A percentile compares a stretch with the other conserved stretches of the same genome.
Evolutionary conservation across 2,329 filamentous ascomycete species (phyloP).

Genomic region (Thielaviopsis musarum): DNA sequence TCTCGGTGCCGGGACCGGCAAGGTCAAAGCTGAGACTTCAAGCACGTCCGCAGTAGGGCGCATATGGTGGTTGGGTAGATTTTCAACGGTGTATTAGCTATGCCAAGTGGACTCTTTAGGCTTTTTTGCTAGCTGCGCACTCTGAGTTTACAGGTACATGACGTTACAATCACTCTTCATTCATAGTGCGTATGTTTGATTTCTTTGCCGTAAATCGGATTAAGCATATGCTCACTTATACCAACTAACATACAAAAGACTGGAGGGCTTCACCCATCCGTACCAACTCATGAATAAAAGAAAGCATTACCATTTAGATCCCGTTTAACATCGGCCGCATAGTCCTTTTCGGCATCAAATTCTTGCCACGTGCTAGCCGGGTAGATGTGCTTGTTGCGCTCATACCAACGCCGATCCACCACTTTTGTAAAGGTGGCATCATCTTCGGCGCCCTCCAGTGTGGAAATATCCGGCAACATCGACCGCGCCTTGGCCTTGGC

Average conservation of each 20-base stretch:
- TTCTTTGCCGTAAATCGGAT: no score
- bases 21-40: background rate
- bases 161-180: no score
- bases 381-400: slow-evolving; percentile 95
- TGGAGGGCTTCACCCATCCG: no score
- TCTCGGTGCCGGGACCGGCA: no score
- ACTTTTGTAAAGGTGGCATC: slow-evolving; percentile 80
- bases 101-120: no score
- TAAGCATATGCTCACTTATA: no score
- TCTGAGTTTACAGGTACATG: no score
- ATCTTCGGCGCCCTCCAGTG: slow-evolving; percentile 58
- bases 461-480: slow-evolving; percentile 29
- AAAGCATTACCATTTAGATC: slow-evolving; percentile 85
- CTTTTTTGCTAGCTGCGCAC: no score
- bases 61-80: slow-evolving; percentile 16
- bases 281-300: slow-evolving; percentile 48
- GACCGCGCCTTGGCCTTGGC: slow-evolving; percentile 17
- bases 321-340: slow-evolving; percentile 57
- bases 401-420: slow-evolving; percentile 91
- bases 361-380: slow-evolving; percentile 92
- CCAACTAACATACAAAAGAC: background rate
- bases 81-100: no score
- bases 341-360: slow-evolving; percentile 81
- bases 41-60: background rate
- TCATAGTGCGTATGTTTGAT: no score